Base-by-base conservation (phyloP, 2,329 filamentous ascomycete genomes). In the Aspergillus neoniger region DNA sequence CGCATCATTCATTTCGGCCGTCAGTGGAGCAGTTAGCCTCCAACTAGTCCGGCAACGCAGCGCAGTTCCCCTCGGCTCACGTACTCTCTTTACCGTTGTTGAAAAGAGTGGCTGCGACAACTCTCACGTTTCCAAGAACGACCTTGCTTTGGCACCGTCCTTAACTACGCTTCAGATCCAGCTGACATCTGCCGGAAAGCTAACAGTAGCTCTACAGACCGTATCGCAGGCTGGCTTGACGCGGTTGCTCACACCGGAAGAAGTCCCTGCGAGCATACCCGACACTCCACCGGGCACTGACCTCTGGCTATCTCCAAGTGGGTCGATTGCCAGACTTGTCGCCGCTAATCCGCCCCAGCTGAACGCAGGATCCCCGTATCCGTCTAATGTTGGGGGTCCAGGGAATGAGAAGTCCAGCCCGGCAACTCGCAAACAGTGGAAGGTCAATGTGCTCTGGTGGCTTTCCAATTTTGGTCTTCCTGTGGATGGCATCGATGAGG, bases 281-380 rank as follows among this genome's bases (percentile, higher is more conserved):
- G 55, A 67, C 21, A 51, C 64, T 21, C 63, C 67, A n/a, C 64
- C 68, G 19, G 73, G 71, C 12, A 69, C 63, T 4, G 75, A 78
- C 63, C 59, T 79, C 28, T 79, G 77, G 77, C 67, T 79, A 32
- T 74, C 73, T 36, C 77, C 77, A 12, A 77, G 72, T 51, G 77
- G 74, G 14, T 74, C 73, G 5, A 69, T 77, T 57, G 74, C 74
- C 39, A 68, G 74, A 51, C 67, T 77, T 41, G 68, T 76, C 49
- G 63, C 70, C 8, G 61, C 66, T 4, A 70, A 70, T 41, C 57
- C 68, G 21, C 67, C 67, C 36, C 59, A 62, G 7, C 62, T 65
- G 15, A 63, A 58, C 23, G 57, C 64, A 12, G 63, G 68, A 41
- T 71, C 72, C 10, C 68, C 67, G 2, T 62, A 65, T 47, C 47